Conservation (phyloP, 1,284 basidiomycete species). For the Fomitopsis palustris region DNA sequence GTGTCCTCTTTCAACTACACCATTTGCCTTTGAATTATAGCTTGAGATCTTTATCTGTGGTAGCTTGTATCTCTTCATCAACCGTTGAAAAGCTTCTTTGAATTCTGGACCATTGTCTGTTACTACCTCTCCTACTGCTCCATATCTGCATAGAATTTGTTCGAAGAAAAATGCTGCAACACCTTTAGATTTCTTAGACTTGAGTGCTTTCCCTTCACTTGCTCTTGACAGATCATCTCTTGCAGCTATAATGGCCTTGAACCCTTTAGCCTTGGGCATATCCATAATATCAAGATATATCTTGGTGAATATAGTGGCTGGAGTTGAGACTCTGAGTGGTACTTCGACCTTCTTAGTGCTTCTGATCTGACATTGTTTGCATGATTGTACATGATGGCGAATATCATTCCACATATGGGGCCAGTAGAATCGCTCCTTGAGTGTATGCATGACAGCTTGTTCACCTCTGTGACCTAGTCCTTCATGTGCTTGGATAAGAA, state of each 20-base stretch:
- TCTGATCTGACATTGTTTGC: constrained; percentile 33
- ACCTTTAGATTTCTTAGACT: background rate
- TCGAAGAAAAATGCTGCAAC: constrained; percentile 24
- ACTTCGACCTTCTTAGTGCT: constrained; percentile 23
- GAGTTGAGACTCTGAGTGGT: constrained; percentile 28
- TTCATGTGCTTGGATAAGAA: constrained; percentile 15
- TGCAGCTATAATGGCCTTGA: background rate
- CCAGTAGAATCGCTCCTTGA: constrained; percentile 22
- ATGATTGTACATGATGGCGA: constrained; percentile 24
- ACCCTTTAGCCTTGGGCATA: background rate
- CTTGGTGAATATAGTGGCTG: constrained; percentile 30
- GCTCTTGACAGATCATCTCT: constrained; percentile 15
- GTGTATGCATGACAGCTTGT: constrained; percentile 4
- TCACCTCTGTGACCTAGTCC: constrained; percentile 18
- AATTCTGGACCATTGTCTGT: constrained; percentile 26
- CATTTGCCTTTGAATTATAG: constrained; percentile 42
- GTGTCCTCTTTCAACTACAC: constrained; percentile 35
- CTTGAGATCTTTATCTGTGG: constrained; percentile 36
- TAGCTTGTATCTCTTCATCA: constrained; percentile 32
- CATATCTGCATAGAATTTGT: constrained; percentile 22
- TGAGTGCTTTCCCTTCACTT: constrained; percentile 18
- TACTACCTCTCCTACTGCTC: constrained; percentile 17
- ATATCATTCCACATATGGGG: constrained; percentile 15
- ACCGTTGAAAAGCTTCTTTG: constrained; percentile 28
- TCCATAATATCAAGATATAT: constrained; percentile 31